phyloP scores from a whole-genome alignment of 768 basidiomycete genomes.

The Lactarius psammicola region DNA sequence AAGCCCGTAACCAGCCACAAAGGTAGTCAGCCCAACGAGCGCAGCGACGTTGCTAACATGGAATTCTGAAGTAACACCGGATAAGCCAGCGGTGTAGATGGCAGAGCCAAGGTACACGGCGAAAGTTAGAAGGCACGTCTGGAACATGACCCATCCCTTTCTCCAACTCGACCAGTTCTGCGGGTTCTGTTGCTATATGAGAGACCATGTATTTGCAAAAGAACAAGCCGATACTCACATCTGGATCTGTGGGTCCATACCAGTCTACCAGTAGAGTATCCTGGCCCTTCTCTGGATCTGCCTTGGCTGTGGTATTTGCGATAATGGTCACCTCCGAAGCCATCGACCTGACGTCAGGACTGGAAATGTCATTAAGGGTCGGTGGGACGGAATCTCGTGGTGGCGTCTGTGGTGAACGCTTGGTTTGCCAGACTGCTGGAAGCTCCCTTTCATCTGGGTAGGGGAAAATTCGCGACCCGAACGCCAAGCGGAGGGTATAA shows the following conservation, averaged over 20 bases:
- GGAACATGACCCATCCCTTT: slow-evolving; percentile 36
- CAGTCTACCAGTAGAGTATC: slow-evolving; percentile 34
- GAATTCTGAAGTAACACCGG: slow-evolving; percentile 33
- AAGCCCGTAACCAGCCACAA: slow-evolving; percentile 32
- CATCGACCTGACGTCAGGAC: slow-evolving; percentile 1
- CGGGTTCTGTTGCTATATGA: slow-evolving; percentile 3
- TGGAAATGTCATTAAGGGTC: neutral
- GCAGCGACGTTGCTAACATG: slow-evolving; percentile 34
- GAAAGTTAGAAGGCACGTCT: slow-evolving; percentile 38
- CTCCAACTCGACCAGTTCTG: slow-evolving; percentile 37
- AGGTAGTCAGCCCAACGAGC: slow-evolving; percentile 36
- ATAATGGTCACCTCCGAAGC: neutral
- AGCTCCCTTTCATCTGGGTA: slow-evolving; percentile 26
- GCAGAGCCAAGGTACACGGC: slow-evolving; percentile 39
- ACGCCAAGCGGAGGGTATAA: slow-evolving; percentile 34
- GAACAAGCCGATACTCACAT: slow-evolving; percentile 12
- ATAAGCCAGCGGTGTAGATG: slow-evolving; percentile 37
- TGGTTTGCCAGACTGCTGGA: slow-evolving; percentile 25
- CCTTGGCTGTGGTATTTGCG: neutral
- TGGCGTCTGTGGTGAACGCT: slow-evolving; percentile 11
- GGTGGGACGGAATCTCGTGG: neutral
- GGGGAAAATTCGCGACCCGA: slow-evolving; percentile 30
- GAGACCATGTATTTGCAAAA: neutral
- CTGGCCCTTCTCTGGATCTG: slow-evolving; percentile 16
- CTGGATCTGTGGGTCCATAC: slow-evolving; percentile 31